Evolutionary conservation across 768 basidiomycete species (phyloP).

Genomic region (Collybia sordida): DNA sequence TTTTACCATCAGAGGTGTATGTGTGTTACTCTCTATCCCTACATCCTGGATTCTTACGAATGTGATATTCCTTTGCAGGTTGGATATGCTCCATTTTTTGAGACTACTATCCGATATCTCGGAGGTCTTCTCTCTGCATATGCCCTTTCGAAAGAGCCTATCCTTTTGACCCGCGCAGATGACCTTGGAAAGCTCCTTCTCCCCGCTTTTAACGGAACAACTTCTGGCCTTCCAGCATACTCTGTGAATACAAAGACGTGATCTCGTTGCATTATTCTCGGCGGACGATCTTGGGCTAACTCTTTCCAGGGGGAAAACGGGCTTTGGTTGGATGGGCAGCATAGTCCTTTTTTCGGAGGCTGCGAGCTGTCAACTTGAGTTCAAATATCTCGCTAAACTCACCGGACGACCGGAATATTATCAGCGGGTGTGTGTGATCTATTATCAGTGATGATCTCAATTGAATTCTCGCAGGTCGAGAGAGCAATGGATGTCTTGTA

Average conservation of each 20-base stretch:
- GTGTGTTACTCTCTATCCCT: not conserved
- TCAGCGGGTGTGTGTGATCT: slow-evolving; percentile 20
- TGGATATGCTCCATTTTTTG: slow-evolving; percentile 54
- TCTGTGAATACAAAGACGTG: slow-evolving; percentile 57
- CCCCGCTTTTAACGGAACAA: slow-evolving; percentile 59
- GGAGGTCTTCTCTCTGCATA: slow-evolving; percentile 79
- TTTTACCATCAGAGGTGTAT: slow-evolving; percentile 25
- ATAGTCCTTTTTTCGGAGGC: slow-evolving; percentile 36
- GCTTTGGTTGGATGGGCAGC: slow-evolving; percentile 26
- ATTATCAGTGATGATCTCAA: not conserved
- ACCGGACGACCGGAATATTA: slow-evolving; percentile 60
- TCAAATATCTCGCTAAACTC: slow-evolving; percentile 70
- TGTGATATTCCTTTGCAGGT: slow-evolving; percentile 15
- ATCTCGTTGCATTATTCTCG: slow-evolving; percentile 6
- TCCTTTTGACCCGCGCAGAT: slow-evolving; percentile 62
- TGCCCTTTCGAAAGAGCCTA: slow-evolving; percentile 62
- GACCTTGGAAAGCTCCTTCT: slow-evolving; percentile 65
- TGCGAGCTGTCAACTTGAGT: slow-evolving; percentile 67
- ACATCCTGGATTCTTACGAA: too few relatives aligned
- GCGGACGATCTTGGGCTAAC: slow-evolving; percentile 1
- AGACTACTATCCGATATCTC: slow-evolving; percentile 76
- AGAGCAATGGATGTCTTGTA: slow-evolving; percentile 39
- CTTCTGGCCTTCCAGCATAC: slow-evolving; percentile 62
- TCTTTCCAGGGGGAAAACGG: slow-evolving; percentile 27
- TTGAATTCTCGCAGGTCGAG: slow-evolving; percentile 23